A percentile compares a stretch with the other conserved stretches of the same genome.
These are phyloP conservation scores for Saccharomycopsis schoenii DNA, from an alignment of 805 yeast species.

Conservation along the genomic window DNA sequence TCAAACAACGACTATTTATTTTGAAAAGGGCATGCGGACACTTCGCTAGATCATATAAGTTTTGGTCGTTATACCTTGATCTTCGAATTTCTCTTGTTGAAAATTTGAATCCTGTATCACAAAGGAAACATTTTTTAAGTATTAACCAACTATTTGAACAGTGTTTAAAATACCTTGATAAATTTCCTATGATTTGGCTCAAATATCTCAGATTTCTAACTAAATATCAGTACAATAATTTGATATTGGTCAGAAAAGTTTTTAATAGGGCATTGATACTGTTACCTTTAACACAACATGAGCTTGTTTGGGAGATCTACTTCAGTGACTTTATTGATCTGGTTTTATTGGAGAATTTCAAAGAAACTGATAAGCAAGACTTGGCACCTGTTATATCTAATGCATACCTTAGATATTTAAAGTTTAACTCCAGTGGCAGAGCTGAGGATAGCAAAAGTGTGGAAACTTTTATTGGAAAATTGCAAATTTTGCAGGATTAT, in stretches of 20 bases:
- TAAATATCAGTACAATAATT: conserved; percentile 23
- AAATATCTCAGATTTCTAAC: conserved; percentile 37
- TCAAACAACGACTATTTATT: conserved; percentile 34
- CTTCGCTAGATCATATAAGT: conserved; percentile 36
- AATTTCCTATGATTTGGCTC: conserved; percentile 43
- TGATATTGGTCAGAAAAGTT: conserved; percentile 31
- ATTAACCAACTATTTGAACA: conserved; percentile 39
- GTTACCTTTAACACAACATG: conserved; percentile 45
- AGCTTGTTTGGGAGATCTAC: conserved; percentile 45
- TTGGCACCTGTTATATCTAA: background rate
- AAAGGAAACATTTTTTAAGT: conserved; percentile 25
- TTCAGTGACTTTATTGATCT: conserved; percentile 34
- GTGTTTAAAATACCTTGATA: conserved; percentile 33
- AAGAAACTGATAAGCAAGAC: conserved; percentile 21
- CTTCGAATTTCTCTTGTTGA: conserved; percentile 28
- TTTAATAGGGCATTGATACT: conserved; percentile 42
- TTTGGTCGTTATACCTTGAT: conserved; percentile 46
- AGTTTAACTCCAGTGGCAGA: conserved; percentile 15
- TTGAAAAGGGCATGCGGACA: conserved; percentile 40
- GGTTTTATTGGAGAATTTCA: conserved; percentile 20
- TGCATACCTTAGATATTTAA: conserved; percentile 5
- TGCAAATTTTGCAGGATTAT: conserved; percentile 27
- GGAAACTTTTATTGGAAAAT: conserved; percentile 27
- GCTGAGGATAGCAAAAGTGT: conserved; percentile 17
- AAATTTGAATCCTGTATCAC: conserved; percentile 24